Evolutionary conservation across 257 asterid species (phyloP).

Genomic region (Coffea canephora): DNA sequence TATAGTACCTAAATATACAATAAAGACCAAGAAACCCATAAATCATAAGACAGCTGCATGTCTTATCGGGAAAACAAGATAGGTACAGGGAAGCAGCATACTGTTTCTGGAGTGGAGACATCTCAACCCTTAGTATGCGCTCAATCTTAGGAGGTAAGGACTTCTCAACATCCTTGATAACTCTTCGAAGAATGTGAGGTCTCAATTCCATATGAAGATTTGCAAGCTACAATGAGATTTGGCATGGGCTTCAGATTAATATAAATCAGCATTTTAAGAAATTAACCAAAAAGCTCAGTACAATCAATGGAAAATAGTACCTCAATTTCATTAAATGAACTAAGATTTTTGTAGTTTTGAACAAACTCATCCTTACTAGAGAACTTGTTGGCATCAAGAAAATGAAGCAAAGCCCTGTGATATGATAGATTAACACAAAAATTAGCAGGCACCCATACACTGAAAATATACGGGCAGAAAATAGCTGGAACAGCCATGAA

Average conservation of each 20-base stretch:
- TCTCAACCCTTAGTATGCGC: constrained; percentile 98
- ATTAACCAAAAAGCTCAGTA: neutral
- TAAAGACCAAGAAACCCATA: neutral
- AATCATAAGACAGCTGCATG: neutral
- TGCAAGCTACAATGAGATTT: constrained; percentile 58
- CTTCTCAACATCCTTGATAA: constrained; percentile 98
- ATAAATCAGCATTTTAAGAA: constrained; percentile 4
- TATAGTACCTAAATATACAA: constrained; percentile 65
- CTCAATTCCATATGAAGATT: constrained; percentile 98
- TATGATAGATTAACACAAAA: constrained; percentile 17
- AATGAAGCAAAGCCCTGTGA: constrained; percentile 97
- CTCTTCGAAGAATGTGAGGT: constrained; percentile 98
- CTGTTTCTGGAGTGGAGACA: constrained; percentile 99
- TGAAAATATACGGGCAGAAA: neutral
- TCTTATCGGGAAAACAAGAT: neutral
- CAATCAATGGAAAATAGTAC: constrained; percentile 30
- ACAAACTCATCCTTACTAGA: constrained; percentile 90
- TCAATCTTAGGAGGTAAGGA: constrained; percentile 99
- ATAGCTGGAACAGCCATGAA: neutral
- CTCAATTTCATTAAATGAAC: constrained; percentile 89
- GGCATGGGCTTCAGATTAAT: constrained; percentile 16
- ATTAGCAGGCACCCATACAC: neutral
- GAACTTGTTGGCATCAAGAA: constrained; percentile 91
- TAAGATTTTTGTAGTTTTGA: constrained; percentile 87
- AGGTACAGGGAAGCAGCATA: constrained; percentile 26